Evolutionary conservation across 768 basidiomycete genomes (phyloP), one percentile per base, ranked within the genome.

Genomic region (Coprinellus aureogranulatus): DNA sequence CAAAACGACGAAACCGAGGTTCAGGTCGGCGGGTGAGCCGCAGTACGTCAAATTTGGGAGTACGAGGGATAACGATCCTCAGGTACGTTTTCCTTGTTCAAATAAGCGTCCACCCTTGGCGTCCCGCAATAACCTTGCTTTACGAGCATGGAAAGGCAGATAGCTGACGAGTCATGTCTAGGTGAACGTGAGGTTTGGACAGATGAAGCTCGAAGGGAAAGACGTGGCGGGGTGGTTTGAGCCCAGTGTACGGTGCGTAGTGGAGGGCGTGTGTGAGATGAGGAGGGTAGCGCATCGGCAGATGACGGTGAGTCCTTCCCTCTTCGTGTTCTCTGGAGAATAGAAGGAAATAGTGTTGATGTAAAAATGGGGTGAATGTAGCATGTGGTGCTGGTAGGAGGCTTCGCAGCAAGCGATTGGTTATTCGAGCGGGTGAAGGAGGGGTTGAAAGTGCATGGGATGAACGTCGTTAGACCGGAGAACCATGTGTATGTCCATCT

Each of bases 351-450:
- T 4, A n/a, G n/a, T 4, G 28, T 51, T 9, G 20, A 26, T 27
- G 37, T n/a, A n/a, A n/a, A n/a, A n/a, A n/a, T n/a, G 28, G 48
- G 8, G 5, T 26, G n/a, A 18, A 4, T 54, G 34, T 40, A 79
- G 78, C 71, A 73, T 25, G 72, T 79, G 25, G 72, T 80, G 30
- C 75, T 86, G 1, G 83, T 86, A 2, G 84, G 84, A 23, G 84
- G 83, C 0, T 85, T 85, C 64, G 78, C 81, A 14, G 81, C 82
- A 1, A 84, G 78, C 56, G 79, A 83, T 51, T 85, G 79, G 74
- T 63, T 86, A n/a, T 81, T 75, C 61, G 65, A 68, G 2, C 70
- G 72, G 48, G 74, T 85, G 2, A 75, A 75, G 40, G 67, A 64
- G 51, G 62, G 69, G 4, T 68, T 85, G 10, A 69, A 69, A 4